Evolutionary conservation across 257 asterid species (phyloP).

Genomic region (Solanum ossicruentum): DNA sequence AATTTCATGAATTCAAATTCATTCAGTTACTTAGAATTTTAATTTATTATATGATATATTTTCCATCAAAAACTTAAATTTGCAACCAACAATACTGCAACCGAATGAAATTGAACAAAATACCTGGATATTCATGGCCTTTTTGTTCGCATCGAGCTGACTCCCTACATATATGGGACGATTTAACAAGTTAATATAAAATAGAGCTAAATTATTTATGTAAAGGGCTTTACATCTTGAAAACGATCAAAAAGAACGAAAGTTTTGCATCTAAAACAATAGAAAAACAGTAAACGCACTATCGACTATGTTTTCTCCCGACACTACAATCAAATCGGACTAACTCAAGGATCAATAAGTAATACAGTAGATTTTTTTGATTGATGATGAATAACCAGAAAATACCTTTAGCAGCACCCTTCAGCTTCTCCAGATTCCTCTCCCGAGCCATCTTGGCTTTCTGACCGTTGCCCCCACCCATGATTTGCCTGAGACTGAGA

Average conservation of each 20-base stretch:
- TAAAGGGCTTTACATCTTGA: neutral
- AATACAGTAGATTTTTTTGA: neutral
- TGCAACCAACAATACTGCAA: neutral
- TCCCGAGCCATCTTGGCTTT: constrained; percentile 88
- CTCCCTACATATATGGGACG: constrained; percentile 41
- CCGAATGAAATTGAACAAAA: neutral
- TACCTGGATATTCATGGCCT: constrained; percentile 79
- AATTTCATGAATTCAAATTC: neutral
- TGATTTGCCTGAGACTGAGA: neutral
- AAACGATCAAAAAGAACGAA: no score
- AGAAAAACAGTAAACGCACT: neutral
- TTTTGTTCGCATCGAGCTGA: constrained; percentile 84
- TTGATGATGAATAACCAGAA: neutral
- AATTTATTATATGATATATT: neutral
- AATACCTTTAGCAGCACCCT: constrained; percentile 13
- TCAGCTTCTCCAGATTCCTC: constrained; percentile 50
- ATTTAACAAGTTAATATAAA: neutral
- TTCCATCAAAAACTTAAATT: neutral
- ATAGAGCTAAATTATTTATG: neutral
- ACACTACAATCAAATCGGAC: neutral
- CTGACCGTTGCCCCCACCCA: constrained; percentile 90
- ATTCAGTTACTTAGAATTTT: neutral
- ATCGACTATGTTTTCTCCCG: neutral
- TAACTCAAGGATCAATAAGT: neutral
- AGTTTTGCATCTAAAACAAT: neutral